Conservation (phyloP, 2,329 filamentous ascomycete genomes). For the Bipolaris sorokiniana region DNA sequence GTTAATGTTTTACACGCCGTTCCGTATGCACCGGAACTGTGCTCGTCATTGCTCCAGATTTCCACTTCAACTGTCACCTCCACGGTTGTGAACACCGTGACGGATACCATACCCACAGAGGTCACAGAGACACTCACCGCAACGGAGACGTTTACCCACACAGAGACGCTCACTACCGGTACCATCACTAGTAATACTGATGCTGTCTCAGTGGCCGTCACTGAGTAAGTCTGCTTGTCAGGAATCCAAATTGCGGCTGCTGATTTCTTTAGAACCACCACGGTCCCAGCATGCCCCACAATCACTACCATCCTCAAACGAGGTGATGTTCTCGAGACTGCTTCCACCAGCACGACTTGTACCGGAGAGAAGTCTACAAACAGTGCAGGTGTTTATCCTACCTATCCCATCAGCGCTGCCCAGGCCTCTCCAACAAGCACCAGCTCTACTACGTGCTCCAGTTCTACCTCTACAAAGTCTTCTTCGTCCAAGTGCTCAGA, state of each 20-base stretch:
- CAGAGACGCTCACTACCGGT: neutral
- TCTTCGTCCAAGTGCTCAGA: constrained; percentile 1
- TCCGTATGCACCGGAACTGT: neutral
- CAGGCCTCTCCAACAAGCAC: neutral
- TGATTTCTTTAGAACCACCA: neutral
- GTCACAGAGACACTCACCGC: neutral
- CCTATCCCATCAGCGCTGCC: neutral
- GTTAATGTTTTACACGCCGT: neutral
- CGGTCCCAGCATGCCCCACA: neutral
- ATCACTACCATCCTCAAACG: neutral
- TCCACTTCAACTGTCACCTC: neutral
- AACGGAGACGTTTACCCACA: neutral
- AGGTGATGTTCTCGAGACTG: neutral
- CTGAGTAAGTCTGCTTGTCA: neutral
- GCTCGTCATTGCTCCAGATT: constrained; percentile 1
- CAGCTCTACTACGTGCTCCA: neutral
- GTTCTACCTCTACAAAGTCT: neutral
- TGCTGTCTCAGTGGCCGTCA: neutral
- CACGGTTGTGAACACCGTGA: neutral
- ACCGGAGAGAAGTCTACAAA: neutral
- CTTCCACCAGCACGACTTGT: neutral
- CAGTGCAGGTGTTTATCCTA: neutral
- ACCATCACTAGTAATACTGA: neutral
- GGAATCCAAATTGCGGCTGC: neutral
- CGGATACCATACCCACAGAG: neutral